These are phyloP conservation scores for Paecilomyces formosus DNA, from an alignment of 2,329 filamentous ascomycete species.

Conservation along the genomic window DNA sequence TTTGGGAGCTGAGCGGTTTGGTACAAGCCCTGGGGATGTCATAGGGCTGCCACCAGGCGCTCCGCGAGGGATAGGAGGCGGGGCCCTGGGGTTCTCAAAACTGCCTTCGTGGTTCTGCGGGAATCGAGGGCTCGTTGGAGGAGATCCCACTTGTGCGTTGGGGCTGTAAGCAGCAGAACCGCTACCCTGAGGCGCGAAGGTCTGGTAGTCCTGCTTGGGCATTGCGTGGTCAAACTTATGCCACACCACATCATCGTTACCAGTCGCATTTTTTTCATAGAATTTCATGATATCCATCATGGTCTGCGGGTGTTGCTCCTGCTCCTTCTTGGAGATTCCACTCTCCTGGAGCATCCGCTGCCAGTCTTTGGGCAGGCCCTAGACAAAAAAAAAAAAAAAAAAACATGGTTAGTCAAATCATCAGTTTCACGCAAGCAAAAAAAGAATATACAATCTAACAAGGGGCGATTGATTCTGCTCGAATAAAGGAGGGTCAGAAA, in stretches of 20 bases:
- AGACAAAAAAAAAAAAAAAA: constrained; percentile 10
- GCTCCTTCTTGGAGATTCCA: constrained; percentile 92
- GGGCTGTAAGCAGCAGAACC: constrained; percentile 42
- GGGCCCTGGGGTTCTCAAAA: constrained; percentile 93
- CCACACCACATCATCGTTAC: constrained; percentile 78
- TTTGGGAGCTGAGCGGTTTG: constrained; percentile 77
- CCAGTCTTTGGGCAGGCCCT: constrained; percentile 97
- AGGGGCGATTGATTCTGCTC: background rate
- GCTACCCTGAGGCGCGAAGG: constrained; percentile 36
- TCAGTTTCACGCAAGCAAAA: background rate
- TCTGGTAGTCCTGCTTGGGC: constrained; percentile 39
- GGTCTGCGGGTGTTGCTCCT: constrained; percentile 90
- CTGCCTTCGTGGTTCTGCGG: constrained; percentile 84
- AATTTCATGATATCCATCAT: constrained; percentile 94
- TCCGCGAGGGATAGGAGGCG: constrained; percentile 71
- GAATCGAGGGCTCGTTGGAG: constrained; percentile 77
- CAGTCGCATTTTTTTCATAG: constrained; percentile 89
- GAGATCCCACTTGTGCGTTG: constrained; percentile 62
- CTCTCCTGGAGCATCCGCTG: constrained; percentile 91
- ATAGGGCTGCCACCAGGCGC: constrained; percentile 24
- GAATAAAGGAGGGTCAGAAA: background rate
- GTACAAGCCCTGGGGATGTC: constrained; percentile 51
- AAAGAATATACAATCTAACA: background rate
- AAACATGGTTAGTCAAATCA: constrained; percentile 4
- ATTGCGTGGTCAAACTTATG: constrained; percentile 91